Evolutionary conservation across 2,329 filamentous ascomycete species (phyloP).

Genomic region (Penicillium concentricum): DNA sequence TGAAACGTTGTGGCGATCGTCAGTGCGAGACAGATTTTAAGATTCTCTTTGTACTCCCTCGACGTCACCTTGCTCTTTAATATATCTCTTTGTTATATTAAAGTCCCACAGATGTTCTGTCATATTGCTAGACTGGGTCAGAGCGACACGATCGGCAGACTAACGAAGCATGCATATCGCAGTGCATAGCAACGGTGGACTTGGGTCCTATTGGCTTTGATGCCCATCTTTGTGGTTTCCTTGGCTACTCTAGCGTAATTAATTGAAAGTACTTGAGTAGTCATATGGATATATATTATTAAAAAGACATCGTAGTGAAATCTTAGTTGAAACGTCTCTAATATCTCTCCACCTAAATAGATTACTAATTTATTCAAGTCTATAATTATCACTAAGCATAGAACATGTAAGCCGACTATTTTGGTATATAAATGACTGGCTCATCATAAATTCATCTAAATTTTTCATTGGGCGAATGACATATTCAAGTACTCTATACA

Average conservation of each 20-base stretch:
- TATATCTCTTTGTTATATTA: background rate
- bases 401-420: too few species aligned
- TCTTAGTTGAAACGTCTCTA: too few species aligned
- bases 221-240: background rate
- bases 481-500: background rate
- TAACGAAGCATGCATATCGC: slow-evolving; percentile 1
- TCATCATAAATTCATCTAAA: too few species aligned
- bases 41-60: slow-evolving; percentile 5
- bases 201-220: background rate
- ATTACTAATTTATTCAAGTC: too few species aligned
- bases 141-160: slow-evolving; percentile 14
- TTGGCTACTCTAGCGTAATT: background rate
- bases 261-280: background rate
- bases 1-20: slow-evolving; percentile 20
- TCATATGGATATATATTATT: too few species aligned
- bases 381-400: too few species aligned
- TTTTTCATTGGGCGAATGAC: background rate
- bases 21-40: background rate
- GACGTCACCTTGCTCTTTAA: slow-evolving; percentile 6
- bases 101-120: slow-evolving; percentile 8
- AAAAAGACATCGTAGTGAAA: too few species aligned
- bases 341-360: too few species aligned
- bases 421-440: too few species aligned
- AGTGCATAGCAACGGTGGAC: background rate
- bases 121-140: slow-evolving; percentile 10